These are phyloP conservation scores for Mucor mucedo DNA, from an alignment of 371 early-diverging fungal species.

Conservation along the genomic window DNA sequence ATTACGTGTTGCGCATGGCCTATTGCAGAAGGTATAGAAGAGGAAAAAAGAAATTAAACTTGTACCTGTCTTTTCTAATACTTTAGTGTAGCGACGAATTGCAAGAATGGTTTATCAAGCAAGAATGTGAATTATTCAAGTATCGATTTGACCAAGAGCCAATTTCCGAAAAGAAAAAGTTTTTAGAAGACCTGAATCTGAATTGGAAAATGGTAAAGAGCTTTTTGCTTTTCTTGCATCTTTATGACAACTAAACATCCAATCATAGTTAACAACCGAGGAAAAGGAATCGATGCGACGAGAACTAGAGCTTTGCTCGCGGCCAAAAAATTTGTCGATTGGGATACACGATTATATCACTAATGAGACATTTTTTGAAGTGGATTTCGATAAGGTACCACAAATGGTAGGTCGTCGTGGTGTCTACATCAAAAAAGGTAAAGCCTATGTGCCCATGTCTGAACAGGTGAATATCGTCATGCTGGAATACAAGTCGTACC, in stretches of 20 bases:
- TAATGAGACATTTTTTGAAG: constrained; percentile 63
- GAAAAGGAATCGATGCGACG: constrained; percentile 24
- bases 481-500: constrained; percentile 72
- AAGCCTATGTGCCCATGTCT: constrained; percentile 83
- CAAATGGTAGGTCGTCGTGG: constrained; percentile 74
- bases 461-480: constrained; percentile 80
- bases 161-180: constrained; percentile 60
- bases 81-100: constrained; percentile 69
- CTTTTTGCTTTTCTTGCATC: too few species aligned
- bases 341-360: constrained; percentile 30
- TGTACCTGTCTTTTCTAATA: neutral
- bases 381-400: constrained; percentile 87
- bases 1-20: constrained; percentile 92
- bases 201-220: constrained; percentile 59
- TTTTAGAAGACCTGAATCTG: constrained; percentile 60
- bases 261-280: constrained; percentile 17
- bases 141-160: constrained; percentile 62
- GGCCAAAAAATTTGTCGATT: neutral
- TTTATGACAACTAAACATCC: neutral
- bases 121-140: constrained; percentile 87
- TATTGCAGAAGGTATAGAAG: constrained; percentile 77
- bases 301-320: constrained; percentile 18
- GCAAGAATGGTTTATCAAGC: constrained; percentile 88
- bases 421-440: constrained; percentile 78
- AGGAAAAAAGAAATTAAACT: neutral